Percentiles rank a stretch among this genome's conserved stretches.
phyloP scores from a whole-genome alignment of 805 yeast genomes.

The Brettanomyces sp. region DNA sequence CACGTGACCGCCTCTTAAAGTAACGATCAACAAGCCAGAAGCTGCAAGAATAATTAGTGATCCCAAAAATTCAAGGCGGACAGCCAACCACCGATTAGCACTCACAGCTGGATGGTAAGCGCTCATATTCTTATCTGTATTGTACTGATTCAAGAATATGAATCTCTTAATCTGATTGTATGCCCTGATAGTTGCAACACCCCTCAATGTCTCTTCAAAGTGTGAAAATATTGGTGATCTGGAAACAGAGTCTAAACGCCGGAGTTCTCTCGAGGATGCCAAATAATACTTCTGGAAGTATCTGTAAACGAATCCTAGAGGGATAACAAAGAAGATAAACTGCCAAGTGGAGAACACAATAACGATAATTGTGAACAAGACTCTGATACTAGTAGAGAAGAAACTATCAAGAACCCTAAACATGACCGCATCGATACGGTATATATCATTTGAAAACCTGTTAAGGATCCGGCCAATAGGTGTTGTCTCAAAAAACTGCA shows the following conservation, averaged over 20 bases:
- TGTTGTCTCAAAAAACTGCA: constrained; percentile 92
- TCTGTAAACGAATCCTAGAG: constrained; percentile 55
- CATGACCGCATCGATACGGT: constrained; percentile 73
- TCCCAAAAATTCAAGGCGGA: constrained; percentile 85
- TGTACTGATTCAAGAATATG: constrained; percentile 50
- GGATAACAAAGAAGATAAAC: constrained; percentile 61
- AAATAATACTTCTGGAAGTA: constrained; percentile 72
- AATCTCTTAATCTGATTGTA: constrained; percentile 60
- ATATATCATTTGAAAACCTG: constrained; percentile 85
- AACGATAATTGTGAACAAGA: constrained; percentile 67
- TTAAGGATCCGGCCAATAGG: constrained; percentile 89
- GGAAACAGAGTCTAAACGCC: constrained; percentile 73
- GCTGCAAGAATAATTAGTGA: constrained; percentile 81
- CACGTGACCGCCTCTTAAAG: constrained; percentile 57
- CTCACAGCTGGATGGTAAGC: constrained; percentile 89
- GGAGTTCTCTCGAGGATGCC: constrained; percentile 70
- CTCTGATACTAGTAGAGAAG: constrained; percentile 50
- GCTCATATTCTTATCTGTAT: constrained; percentile 79
- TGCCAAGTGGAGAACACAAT: constrained; percentile 86
- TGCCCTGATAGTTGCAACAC: constrained; percentile 69
- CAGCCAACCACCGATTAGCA: constrained; percentile 97
- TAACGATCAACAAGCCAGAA: constrained; percentile 69
- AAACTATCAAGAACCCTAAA: constrained; percentile 67
- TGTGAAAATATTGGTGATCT: constrained; percentile 77
- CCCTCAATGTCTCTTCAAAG: constrained; percentile 73